Evolutionary conservation across 116 monocot genomes (phyloP), one percentile per base, ranked within the genome.

Genomic region (Papilionanthe hybrid): DNA sequence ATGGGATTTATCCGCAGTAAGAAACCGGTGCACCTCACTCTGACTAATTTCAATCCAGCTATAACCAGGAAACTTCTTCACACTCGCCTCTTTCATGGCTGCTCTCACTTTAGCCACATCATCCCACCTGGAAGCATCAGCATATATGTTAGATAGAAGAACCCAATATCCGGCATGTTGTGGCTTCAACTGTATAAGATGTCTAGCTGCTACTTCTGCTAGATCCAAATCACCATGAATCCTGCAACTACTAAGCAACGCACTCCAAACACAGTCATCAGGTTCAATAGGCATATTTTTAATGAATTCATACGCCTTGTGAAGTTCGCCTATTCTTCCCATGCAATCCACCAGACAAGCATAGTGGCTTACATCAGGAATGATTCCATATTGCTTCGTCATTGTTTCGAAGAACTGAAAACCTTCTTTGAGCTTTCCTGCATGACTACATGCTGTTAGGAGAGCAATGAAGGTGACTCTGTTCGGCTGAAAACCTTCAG

Each of bases 121-220:
- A 4, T 66, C 68, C 92, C 90, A 92, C 78, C 82, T 79, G 15
- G 83, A 85, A 60, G 87, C 94, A 55, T 85, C 88, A 2, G 92
- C 87, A 86, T 95, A 95, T 19, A 86, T 72, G 56, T 92, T 90
- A 5, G 92, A 88, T n/a, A 95, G 56, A 75, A 95, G 72, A 5
- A 95, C 90, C 85, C 84, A 86, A 67, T 92, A 92, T 0, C 95
- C 92, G 4, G 92, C 86, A 79, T 95, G 90, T 1, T 66, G 43
- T 0, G 94, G 94, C 1, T 94, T 86, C 84, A 92, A 78, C 55
- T 85, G 78, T 25, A 90, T 83, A 60, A 94, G 72, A 18, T 83
- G 84, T 42, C 75, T 83, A 12, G 87, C 90, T 17, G 84, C 85
- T 75, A 89, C 57, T 77, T 92, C 92, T 57, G 90, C 95, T 66